Percentiles rank a stretch among this genome's conserved stretches.
Conservation (phyloP, 805 yeast genomes). For the Candida ponderosae region DNA sequence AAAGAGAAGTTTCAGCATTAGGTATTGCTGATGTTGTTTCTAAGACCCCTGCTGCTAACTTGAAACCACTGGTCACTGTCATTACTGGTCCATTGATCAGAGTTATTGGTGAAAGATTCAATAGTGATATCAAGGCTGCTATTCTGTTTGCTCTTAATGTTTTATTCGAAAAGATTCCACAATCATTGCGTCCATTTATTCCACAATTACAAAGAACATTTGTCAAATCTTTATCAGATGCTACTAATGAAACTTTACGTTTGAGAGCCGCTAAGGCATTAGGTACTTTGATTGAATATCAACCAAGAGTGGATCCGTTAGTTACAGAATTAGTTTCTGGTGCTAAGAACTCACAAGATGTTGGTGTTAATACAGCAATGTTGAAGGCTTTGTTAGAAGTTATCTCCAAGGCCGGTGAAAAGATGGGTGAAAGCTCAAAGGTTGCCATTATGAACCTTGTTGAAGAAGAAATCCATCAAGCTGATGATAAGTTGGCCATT, state of each 20-base stretch:
- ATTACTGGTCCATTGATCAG: conserved; percentile 97
- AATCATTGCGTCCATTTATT: conserved; percentile 86
- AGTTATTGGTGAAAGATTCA: conserved; percentile 93
- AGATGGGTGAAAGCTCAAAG: conserved; percentile 70
- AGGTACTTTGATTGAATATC: conserved; percentile 80
- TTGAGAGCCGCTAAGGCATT: conserved; percentile 83
- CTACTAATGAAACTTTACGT: conserved; percentile 63
- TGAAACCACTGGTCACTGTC: conserved; percentile 84
- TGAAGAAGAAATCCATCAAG: conserved; percentile 55
- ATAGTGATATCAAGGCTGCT: conserved; percentile 90
- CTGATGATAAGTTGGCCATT: conserved; percentile 55
- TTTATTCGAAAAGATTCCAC: conserved; percentile 77
- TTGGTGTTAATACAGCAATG: conserved; percentile 79
- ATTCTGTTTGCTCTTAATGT: conserved; percentile 77
- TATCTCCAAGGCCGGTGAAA: conserved; percentile 68
- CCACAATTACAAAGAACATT: conserved; percentile 98
- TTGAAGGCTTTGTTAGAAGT: conserved; percentile 79
- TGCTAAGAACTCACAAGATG: conserved; percentile 54
- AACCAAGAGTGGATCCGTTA: conserved; percentile 90
- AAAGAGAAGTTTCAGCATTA: conserved; percentile 78
- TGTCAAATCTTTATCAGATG: conserved; percentile 82
- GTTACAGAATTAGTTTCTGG: conserved; percentile 78
- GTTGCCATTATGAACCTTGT: conserved; percentile 60
- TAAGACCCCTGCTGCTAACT: conserved; percentile 73
- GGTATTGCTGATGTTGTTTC: conserved; percentile 84